A percentile compares a stretch with the other conserved stretches of the same genome.
These are phyloP conservation scores for Aspergillus sclerotialis DNA, from an alignment of 2,329 filamentous ascomycete genomes.

Conservation along the genomic window DNA sequence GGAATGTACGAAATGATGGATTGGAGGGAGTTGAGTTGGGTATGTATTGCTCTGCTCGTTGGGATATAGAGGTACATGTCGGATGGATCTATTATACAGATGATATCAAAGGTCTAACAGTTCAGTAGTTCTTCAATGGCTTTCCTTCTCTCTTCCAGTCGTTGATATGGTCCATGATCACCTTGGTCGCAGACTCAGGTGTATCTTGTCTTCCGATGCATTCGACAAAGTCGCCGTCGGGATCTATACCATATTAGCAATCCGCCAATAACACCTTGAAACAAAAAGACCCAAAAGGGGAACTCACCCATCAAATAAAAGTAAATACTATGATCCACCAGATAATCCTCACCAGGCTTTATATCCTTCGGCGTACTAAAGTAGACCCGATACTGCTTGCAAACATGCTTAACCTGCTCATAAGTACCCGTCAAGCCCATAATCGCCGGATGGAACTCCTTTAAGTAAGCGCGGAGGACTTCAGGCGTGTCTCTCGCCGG, in stretches of 20 bases:
- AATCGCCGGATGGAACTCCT: slow-evolving; percentile 82
- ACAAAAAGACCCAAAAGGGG: not conserved
- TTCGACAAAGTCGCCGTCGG: slow-evolving; percentile 96
- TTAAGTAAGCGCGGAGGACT: slow-evolving; percentile 76
- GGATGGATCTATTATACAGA: no score
- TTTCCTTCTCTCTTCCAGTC: slow-evolving; percentile 57
- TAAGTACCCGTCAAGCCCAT: slow-evolving; percentile 89
- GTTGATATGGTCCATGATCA: slow-evolving; percentile 81
- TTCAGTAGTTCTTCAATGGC: slow-evolving; percentile 41
- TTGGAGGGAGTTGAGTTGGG: no score
- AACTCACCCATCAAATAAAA: slow-evolving; percentile 87
- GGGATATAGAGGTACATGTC: no score
- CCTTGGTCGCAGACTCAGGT: slow-evolving; percentile 71
- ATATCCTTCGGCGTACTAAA: slow-evolving; percentile 88
- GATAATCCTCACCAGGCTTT: slow-evolving; percentile 87
- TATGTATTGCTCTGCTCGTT: no score
- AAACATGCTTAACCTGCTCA: slow-evolving; percentile 86
- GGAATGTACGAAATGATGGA: no score
- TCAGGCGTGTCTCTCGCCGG: slow-evolving; percentile 82
- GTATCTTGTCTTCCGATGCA: slow-evolving; percentile 92
- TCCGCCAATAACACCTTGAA: not conserved
- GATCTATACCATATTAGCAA: slow-evolving; percentile 53
- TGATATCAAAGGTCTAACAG: no score
- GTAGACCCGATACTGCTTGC: slow-evolving; percentile 94
- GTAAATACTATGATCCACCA: slow-evolving; percentile 98